phyloP scores from a whole-genome alignment of 331 rosid genomes.

The Prunus yedoensis region DNA sequence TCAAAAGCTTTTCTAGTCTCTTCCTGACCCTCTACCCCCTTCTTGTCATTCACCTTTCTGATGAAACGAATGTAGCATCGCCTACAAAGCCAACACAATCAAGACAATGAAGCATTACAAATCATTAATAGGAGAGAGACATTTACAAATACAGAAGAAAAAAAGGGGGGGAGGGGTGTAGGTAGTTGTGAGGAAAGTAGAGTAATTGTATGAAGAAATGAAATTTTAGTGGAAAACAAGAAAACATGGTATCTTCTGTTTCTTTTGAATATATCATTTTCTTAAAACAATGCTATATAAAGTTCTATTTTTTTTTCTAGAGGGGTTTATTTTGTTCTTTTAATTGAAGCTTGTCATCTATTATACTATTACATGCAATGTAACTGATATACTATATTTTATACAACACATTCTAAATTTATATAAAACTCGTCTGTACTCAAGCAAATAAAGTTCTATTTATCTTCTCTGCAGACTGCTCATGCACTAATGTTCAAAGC shows the following conservation, averaged over 20 bases:
- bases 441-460: too few species aligned
- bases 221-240: neutral
- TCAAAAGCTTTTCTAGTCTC: constrained; percentile 99
- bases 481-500: neutral
- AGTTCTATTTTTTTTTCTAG: neutral
- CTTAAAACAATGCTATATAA: neutral
- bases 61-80: constrained; percentile 92
- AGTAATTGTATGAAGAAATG: neutral
- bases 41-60: constrained; percentile 80
- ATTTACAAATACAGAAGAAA: neutral
- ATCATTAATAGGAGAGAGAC: neutral
- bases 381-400: neutral
- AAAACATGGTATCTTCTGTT: neutral
- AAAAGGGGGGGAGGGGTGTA: neutral
- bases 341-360: neutral
- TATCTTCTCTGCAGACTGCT: too few species aligned
- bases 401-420: neutral
- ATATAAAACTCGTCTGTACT: too few species aligned
- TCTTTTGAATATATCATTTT: neutral
- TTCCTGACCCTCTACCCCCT: constrained; percentile 94
- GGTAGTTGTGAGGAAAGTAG: neutral
- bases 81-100: constrained; percentile 50
- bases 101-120: constrained; percentile 16
- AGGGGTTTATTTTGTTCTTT: neutral
- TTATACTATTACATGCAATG: neutral